Conservation (phyloP, 805 yeast species). For the Saturnispora quitensis region DNA sequence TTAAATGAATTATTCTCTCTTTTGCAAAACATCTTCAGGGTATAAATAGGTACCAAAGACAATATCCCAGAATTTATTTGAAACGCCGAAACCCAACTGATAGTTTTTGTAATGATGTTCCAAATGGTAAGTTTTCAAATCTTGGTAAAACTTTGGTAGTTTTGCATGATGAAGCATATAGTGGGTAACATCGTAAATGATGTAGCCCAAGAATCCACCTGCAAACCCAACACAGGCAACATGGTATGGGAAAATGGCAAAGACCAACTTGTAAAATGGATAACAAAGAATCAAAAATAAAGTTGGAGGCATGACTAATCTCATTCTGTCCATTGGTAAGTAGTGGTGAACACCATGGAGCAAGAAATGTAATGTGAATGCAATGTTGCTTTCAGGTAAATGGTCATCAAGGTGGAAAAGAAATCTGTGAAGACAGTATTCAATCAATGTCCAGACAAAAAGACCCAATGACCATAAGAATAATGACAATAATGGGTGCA, state of each 20-base stretch:
- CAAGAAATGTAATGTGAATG: slow-evolving; percentile 77
- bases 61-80: slow-evolving; percentile 87
- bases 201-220: slow-evolving; percentile 93
- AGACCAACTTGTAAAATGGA: slow-evolving; percentile 78
- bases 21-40: slow-evolving; percentile 36
- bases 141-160: slow-evolving; percentile 69
- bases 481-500: slow-evolving; percentile 38
- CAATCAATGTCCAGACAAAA: slow-evolving; percentile 87
- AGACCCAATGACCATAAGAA: slow-evolving; percentile 71
- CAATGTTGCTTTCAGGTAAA: slow-evolving; percentile 70
- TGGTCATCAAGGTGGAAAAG: slow-evolving; percentile 85
- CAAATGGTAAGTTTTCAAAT: slow-evolving; percentile 79
- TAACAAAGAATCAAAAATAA: slow-evolving; percentile 59
- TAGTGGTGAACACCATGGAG: slow-evolving; percentile 96
- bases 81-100: slow-evolving; percentile 95
- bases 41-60: slow-evolving; percentile 78
- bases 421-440: slow-evolving; percentile 82
- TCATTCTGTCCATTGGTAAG: slow-evolving; percentile 89
- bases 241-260: slow-evolving; percentile 65
- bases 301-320: slow-evolving; percentile 96
- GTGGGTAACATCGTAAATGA: slow-evolving; percentile 88
- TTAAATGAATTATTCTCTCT: slow-evolving; percentile 22
- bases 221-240: slow-evolving; percentile 89
- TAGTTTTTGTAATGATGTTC: slow-evolving; percentile 98
- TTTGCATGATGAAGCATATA: slow-evolving; percentile 84